Conservation (phyloP, 345 rosid genomes). For the Noccaea bulbosa region DNA sequence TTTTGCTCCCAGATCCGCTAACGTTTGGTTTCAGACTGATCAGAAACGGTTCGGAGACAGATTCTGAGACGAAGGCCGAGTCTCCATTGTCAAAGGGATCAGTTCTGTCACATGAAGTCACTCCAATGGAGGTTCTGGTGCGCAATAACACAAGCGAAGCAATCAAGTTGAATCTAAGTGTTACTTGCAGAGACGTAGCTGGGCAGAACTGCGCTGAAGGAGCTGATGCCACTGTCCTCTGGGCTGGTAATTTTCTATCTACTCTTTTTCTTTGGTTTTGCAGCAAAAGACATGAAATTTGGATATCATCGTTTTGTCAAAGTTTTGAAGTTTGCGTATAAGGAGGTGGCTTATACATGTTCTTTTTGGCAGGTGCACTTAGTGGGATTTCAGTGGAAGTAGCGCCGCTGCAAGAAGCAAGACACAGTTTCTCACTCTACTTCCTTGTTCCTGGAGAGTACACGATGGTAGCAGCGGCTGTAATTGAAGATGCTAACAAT, state of each 20-base stretch:
- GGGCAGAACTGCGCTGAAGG: constrained; percentile 94
- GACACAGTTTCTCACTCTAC: constrained; percentile 77
- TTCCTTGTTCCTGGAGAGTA: constrained; percentile 96
- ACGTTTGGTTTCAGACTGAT: constrained; percentile 87
- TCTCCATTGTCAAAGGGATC: constrained; percentile 51
- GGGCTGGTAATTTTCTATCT: constrained; percentile 70
- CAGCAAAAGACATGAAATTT: constrained; percentile 1
- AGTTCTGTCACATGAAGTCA: constrained; percentile 79
- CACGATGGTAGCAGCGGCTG: constrained; percentile 83
- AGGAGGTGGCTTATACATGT: constrained; percentile 3
- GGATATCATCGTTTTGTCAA: neutral
- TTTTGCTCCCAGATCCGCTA: constrained; percentile 94
- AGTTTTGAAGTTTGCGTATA: neutral
- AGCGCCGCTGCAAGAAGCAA: constrained; percentile 74
- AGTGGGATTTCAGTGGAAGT: constrained; percentile 77
- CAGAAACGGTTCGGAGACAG: constrained; percentile 46
- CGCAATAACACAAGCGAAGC: constrained; percentile 88
- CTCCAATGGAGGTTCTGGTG: constrained; percentile 86
- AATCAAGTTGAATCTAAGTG: constrained; percentile 77
- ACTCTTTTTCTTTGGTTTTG: neutral
- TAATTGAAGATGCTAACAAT: constrained; percentile 82
- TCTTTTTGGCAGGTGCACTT: constrained; percentile 59
- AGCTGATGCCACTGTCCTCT: constrained; percentile 78
- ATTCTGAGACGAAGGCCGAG: constrained; percentile 36
- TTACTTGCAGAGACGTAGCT: constrained; percentile 91